Percentiles rank a stretch among this genome's conserved stretches.
Evolutionary conservation across 345 rosid species (phyloP).

Genomic region (Combretum micranthum): DNA sequence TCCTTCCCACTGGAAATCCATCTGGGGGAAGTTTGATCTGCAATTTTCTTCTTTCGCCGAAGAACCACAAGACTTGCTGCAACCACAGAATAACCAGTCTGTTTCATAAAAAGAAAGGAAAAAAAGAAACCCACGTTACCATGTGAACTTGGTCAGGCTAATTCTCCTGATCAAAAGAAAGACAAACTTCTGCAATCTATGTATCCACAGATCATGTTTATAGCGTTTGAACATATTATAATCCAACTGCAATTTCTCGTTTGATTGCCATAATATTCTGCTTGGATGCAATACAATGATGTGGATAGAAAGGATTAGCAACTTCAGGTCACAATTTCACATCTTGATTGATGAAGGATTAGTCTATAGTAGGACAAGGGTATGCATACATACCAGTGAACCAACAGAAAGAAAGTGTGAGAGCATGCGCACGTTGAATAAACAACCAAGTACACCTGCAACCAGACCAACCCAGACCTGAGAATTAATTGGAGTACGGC

Average conservation of each 20-base stretch:
- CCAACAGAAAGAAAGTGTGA: conserved; percentile 97
- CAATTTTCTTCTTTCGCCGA: conserved; percentile 63
- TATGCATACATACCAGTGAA: conserved; percentile 62
- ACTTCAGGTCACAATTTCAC: too few species aligned
- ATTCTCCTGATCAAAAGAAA: too few species aligned
- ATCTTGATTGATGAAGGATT: neutral
- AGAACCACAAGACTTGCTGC: conserved; percentile 83
- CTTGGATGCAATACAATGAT: too few species aligned
- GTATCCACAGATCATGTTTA: too few species aligned
- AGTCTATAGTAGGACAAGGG: neutral
- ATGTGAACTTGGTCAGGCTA: conserved; percentile 2
- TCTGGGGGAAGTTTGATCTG: conserved; percentile 35
- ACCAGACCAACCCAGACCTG: conserved; percentile 94
- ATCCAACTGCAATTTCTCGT: too few species aligned
- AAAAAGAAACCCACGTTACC: conserved; percentile 4
- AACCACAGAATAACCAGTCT: conserved; percentile 98
- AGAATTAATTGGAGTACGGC: conserved; percentile 82
- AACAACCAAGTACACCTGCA: conserved; percentile 69
- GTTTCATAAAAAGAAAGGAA: conserved; percentile 28
- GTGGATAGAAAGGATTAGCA: too few species aligned
- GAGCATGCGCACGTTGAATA: conserved; percentile 70
- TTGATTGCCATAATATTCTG: too few species aligned
- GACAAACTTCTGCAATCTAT: too few species aligned
- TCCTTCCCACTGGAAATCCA: conserved; percentile 62
- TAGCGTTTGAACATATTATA: too few species aligned